Percentiles rank a stretch among this genome's conserved stretches.
Evolutionary conservation across 257 asterid species (phyloP).

Genomic region (Nicotiana paniculata): DNA sequence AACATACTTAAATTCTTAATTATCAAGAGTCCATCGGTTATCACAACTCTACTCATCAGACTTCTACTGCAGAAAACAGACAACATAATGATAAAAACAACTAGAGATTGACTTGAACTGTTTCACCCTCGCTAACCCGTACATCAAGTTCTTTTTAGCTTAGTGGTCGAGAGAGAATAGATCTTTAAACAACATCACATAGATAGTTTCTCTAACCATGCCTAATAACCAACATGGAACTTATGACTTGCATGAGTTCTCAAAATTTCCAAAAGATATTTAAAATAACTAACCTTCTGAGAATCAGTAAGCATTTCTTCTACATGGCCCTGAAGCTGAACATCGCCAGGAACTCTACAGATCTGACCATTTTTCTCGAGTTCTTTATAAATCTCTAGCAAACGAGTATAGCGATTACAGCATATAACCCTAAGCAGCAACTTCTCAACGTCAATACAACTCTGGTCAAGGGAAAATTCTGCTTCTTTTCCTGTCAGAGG

Average conservation of each 20-base stretch:
- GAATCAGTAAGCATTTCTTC: conserved; percentile 37
- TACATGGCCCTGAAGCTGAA: conserved; percentile 51
- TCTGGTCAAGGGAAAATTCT: conserved; percentile 63
- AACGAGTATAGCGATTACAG: conserved; percentile 81
- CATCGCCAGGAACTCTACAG: conserved; percentile 71
- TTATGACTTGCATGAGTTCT: not conserved
- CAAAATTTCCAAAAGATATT: not conserved
- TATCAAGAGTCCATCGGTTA: not conserved
- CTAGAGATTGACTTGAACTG: not conserved
- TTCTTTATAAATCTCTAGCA: conserved; percentile 83
- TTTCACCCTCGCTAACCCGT: not conserved
- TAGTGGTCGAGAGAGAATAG: not conserved
- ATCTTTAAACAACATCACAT: not conserved
- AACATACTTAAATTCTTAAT: not conserved
- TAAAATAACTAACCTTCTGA: conserved; percentile 45
- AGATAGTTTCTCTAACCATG: not conserved
- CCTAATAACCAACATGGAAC: not conserved
- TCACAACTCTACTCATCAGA: not conserved
- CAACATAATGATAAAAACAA: not conserved
- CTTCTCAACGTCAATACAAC: conserved; percentile 83
- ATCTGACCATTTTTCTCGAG: conserved; percentile 70
- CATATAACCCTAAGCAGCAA: conserved; percentile 84
- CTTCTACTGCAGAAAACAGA: not conserved
- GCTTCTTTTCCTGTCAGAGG: conserved; percentile 84
- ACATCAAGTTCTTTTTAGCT: not conserved